A percentile compares a stretch with the other conserved stretches of the same genome.
These are phyloP conservation scores for Mortierella antarctica DNA, from an alignment of 192 early-diverging fungal genomes.

Conservation along the genomic window DNA sequence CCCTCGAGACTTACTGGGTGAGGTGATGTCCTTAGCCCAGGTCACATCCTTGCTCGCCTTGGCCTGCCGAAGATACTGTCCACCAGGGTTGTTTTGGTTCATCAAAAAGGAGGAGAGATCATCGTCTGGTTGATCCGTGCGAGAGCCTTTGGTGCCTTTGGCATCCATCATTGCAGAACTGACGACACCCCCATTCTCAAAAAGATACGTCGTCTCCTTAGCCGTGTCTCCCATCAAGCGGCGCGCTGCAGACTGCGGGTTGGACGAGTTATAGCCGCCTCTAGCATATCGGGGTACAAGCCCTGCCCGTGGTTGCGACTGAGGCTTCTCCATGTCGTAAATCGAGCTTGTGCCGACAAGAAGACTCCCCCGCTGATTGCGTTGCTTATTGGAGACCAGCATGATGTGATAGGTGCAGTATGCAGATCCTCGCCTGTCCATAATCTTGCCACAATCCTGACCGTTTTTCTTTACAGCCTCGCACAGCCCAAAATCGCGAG, in stretches of 20 bases:
- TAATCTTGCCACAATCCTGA: conserved; percentile 23
- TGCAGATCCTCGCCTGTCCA: conserved; percentile 29
- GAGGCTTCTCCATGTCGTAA: conserved; percentile 30
- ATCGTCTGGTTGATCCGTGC: conserved; percentile 2
- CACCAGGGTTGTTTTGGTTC: conserved; percentile 50
- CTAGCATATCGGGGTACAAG: neutral
- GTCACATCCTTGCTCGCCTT: conserved; percentile 38
- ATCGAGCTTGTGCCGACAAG: conserved; percentile 50
- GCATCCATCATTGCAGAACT: conserved; percentile 26
- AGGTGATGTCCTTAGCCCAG: conserved; percentile 46
- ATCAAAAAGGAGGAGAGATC: conserved; percentile 35
- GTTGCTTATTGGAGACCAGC: conserved; percentile 40
- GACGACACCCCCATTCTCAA: conserved; percentile 33
- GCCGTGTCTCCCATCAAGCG: conserved; percentile 7
- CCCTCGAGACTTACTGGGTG: conserved; percentile 32
- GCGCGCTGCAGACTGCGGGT: neutral
- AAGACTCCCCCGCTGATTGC: conserved; percentile 43
- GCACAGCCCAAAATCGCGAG: conserved; percentile 32
- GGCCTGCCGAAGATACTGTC: conserved; percentile 38
- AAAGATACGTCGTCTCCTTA: conserved; percentile 42
- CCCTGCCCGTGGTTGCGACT: neutral
- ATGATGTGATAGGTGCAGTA: conserved; percentile 46
- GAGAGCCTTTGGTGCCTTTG: neutral
- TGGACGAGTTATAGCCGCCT: neutral
- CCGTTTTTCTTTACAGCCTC: conserved; percentile 39